phyloP scores from a whole-genome alignment of 2,329 filamentous ascomycete genomes.

The Lasiodiplodia citricola region DNA sequence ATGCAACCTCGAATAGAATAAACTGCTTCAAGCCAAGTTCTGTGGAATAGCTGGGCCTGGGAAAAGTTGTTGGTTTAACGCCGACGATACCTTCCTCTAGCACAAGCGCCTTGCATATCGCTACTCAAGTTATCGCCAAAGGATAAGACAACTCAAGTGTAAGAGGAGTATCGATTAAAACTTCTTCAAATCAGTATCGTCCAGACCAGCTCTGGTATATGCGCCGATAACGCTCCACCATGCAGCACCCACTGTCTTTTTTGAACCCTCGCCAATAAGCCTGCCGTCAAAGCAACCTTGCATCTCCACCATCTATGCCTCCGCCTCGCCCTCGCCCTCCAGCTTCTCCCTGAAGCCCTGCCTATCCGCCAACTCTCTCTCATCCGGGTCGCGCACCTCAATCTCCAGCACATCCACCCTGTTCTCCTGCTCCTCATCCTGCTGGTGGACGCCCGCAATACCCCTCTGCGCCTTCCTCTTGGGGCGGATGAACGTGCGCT shows the following conservation, averaged over 20 bases:
- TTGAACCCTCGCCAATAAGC: not conserved
- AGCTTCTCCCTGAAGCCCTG: conserved; percentile 16
- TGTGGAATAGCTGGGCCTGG: no score
- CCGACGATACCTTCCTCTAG: no score
- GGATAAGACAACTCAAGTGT: not conserved
- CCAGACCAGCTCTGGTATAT: not conserved
- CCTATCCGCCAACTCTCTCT: conserved; percentile 50
- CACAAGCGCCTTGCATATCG: no score
- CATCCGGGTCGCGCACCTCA: conserved; percentile 56
- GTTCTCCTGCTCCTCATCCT: conserved; percentile 49
- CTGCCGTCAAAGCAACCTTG: not conserved
- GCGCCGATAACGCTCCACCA: not conserved
- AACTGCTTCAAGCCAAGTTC: no score
- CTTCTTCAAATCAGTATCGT: not conserved
- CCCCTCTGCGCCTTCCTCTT: conserved; percentile 53
- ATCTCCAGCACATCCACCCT: conserved; percentile 61
- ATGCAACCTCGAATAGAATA: no score
- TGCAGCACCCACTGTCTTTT: not conserved
- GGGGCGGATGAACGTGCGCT: conserved; percentile 59
- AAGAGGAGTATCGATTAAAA: not conserved
- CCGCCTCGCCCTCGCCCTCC: conserved; percentile 17
- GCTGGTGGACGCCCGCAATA: conserved; percentile 47
- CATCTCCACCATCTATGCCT: not conserved
- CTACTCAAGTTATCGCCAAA: no score
- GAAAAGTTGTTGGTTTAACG: no score